Percentiles rank a stretch among this genome's conserved stretches.
Evolutionary conservation across 768 basidiomycete species (phyloP).

Genomic region (Psilocybe cubensis): DNA sequence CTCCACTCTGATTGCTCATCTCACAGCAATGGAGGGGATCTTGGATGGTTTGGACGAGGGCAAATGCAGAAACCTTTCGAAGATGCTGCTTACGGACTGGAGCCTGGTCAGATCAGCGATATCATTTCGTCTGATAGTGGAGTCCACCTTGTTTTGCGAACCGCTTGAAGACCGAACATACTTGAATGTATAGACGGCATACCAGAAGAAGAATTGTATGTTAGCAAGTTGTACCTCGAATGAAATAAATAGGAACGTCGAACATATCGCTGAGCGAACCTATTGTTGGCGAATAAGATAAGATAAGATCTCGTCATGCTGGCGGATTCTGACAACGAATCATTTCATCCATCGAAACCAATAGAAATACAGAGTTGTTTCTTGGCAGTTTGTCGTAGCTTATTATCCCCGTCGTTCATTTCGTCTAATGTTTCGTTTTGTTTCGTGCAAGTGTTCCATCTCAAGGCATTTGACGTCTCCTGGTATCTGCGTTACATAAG

Average conservation of each 20-base stretch:
- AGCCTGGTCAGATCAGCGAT: conserved; percentile 78
- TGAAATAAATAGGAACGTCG: neutral
- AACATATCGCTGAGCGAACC: neutral
- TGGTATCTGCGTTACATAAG: neutral
- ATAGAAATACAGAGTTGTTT: neutral
- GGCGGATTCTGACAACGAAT: neutral
- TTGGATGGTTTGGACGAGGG: conserved; percentile 82
- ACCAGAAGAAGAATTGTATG: neutral
- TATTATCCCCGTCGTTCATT: neutral
- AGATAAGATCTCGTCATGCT: conserved; percentile 6
- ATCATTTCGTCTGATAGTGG: conserved; percentile 92
- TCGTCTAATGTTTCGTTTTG: neutral
- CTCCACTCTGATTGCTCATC: conserved; percentile 90
- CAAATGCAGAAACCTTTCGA: conserved; percentile 99
- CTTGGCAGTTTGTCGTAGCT: neutral
- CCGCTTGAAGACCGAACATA: conserved; percentile 50
- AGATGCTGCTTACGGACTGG: conserved; percentile 76
- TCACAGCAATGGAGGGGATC: conserved; percentile 80
- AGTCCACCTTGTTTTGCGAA: conserved; percentile 91
- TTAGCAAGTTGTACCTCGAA: neutral
- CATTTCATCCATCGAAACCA: neutral
- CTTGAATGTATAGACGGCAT: neutral
- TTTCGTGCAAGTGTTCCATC: neutral
- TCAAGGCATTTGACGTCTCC: neutral
- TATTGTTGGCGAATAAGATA: conserved; percentile 1